Conservation (phyloP, 352 stramenopile species). For the Globisporangium solare region DNA sequence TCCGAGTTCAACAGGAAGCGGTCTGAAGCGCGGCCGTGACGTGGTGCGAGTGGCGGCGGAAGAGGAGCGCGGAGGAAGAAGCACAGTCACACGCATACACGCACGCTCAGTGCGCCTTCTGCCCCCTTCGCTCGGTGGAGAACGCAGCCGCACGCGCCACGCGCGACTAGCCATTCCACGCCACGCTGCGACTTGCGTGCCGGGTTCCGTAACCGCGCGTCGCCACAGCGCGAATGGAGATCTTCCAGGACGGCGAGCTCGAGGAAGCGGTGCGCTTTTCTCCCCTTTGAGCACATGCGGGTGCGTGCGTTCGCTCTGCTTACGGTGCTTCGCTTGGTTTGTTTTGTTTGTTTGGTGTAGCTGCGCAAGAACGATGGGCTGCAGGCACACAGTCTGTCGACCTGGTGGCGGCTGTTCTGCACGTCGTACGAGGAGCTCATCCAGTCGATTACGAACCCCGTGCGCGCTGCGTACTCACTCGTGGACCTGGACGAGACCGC, state of each 20-base stretch:
- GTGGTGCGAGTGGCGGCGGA: constrained; percentile 4
- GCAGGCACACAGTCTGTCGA: constrained; percentile 43
- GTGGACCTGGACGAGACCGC: constrained; percentile 39
- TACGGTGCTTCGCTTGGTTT: background rate
- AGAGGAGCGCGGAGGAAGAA: constrained; percentile 3
- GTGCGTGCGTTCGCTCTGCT: background rate
- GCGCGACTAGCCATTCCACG: too few species aligned
- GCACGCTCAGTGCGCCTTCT: too few species aligned
- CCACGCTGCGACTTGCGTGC: too few species aligned
- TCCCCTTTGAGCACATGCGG: background rate
- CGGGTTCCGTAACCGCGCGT: background rate
- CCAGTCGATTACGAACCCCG: constrained; percentile 57
- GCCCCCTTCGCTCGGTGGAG: too few species aligned
- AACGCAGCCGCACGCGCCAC: too few species aligned
- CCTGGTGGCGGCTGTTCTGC: constrained; percentile 69
- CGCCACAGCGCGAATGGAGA: constrained; percentile 41
- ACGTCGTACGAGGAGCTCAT: constrained; percentile 74
- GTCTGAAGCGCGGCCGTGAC: background rate
- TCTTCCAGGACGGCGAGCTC: constrained; percentile 76
- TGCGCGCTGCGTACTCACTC: constrained; percentile 53
- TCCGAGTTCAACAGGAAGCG: background rate
- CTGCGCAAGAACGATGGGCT: constrained; percentile 50
- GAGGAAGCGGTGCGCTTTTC: constrained; percentile 53
- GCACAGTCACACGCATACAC: background rate
- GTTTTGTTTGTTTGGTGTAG: constrained; percentile 16